Base-by-base conservation (phyloP, 306 rosid genomes). In the Cicer cuneatum region DNA sequence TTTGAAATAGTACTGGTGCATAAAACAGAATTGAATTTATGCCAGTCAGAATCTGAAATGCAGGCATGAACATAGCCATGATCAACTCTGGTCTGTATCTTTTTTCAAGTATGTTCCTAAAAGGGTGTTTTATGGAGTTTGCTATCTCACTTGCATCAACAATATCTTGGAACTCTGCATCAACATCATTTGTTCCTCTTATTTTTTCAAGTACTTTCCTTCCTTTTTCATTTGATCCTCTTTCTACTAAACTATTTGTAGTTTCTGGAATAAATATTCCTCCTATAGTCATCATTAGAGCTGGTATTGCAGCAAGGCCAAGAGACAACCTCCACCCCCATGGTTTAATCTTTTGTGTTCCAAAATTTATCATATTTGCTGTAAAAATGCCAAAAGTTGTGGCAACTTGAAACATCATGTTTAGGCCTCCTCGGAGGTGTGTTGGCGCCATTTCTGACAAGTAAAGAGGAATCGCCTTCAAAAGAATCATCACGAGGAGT, bases 241-340 rank as follows among this genome's bases (percentile, higher is more conserved):
- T 69, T 73, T 90, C 96, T 11, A 89, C 73, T 70, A 89, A 76
- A 87, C 96, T 93, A 72, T 93, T 93, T 12, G 97, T 97, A 10
- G 97, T 93, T 14, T 93, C 98, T 0, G 97, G 97, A 47, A 93
- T 89, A 73, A 86, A 59, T 7, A 89, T 56, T n/a, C 97, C 98
- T 68, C 98, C 97, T 4, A 90, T 70, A 5, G 93, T 89, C 98
- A 93, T 93, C 63, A 85, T 33, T 3, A 77, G 13, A 12, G 98
- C 98, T 16, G 96, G 97, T n/a, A 75, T 16, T 52, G 89, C 79
- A 68, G 98, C 98, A 83, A 93, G 76, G 38, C 97, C 97, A 0
- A 93, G 79, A 10, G 98, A 93, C 73, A 93, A 87, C 77, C 97
- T 87, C 98, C 98, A 93, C 11, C 98, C 98, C 98, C 97, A 91